Conservation (phyloP, 768 basidiomycete genomes). For the Boletus fagicola region DNA sequence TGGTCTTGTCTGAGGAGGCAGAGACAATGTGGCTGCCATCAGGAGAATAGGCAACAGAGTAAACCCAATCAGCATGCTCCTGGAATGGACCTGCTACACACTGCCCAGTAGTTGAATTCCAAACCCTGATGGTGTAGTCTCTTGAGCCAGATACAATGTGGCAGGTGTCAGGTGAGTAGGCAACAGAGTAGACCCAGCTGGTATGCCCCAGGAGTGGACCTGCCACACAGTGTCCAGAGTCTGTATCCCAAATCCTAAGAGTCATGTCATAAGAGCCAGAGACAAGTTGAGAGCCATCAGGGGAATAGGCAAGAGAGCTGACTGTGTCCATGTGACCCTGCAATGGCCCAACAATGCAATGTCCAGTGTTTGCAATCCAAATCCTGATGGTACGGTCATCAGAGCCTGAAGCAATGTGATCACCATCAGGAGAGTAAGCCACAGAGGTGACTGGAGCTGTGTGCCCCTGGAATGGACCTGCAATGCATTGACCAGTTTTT, state of each 20-base stretch:
- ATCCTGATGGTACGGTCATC: constrained; percentile 10
- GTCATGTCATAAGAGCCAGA: constrained; percentile 6
- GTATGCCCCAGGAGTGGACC: constrained; percentile 18
- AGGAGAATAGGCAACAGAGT: constrained; percentile 26
- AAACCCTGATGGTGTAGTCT: constrained; percentile 19
- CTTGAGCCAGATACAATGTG: constrained; percentile 18
- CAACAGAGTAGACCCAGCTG: background rate
- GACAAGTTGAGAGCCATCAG: constrained; percentile 13
- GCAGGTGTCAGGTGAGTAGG: constrained; percentile 25
- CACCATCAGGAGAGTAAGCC: constrained; percentile 21
- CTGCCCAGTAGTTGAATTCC: constrained; percentile 15
- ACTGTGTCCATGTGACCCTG: background rate
- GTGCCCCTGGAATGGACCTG: constrained; percentile 16
- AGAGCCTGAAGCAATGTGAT: constrained; percentile 25
- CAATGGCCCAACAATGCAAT: background rate
- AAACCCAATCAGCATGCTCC: constrained; percentile 5
- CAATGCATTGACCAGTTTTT: constrained; percentile 11
- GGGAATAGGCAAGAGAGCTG: constrained; percentile 12
- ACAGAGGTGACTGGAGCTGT: background rate
- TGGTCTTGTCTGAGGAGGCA: constrained; percentile 19
- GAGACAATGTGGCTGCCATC: constrained; percentile 26
- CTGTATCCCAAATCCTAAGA: constrained; percentile 18
- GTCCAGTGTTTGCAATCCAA: constrained; percentile 18
- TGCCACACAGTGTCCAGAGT: constrained; percentile 15
- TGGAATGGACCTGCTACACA: constrained; percentile 6